These are phyloP conservation scores for Dendrobium catenatum DNA, from an alignment of 106 monocot genomes.

Conservation along the genomic window DNA sequence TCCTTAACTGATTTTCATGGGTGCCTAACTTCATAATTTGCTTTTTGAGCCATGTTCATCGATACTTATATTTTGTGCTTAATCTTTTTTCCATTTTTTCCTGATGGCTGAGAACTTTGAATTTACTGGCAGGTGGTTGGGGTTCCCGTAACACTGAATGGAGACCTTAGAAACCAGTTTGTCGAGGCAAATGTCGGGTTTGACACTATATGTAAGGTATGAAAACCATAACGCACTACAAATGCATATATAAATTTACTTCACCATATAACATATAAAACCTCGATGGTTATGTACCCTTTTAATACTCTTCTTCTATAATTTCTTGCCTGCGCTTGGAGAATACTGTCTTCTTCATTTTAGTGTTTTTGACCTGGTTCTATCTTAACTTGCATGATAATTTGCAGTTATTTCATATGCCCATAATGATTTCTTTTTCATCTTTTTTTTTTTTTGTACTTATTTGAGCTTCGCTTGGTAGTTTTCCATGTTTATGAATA, in stretches of 20 bases:
- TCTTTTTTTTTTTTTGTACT: not conserved
- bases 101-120: not conserved
- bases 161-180: conserved; percentile 55
- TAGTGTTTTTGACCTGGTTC: not conserved
- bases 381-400: not conserved
- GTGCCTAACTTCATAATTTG: not conserved
- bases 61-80: not conserved
- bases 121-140: conserved; percentile 33
- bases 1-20: not conserved
- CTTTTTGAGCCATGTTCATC: not conserved
- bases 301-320: not conserved
- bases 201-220: conserved; percentile 53
- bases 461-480: not conserved
- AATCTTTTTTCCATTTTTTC: not conserved
- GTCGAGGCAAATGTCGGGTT: conserved; percentile 62
- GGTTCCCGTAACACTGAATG: conserved; percentile 47
- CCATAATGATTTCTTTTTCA: not conserved
- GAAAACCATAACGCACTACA: not conserved
- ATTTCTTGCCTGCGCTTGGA: not conserved
- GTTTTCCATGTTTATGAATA: not conserved
- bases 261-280: not conserved
- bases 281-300: not conserved
- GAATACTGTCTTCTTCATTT: not conserved
- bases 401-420: not conserved
- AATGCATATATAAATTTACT: not conserved